Evolutionary conservation across 1,139 yeast species (phyloP).

Genomic region (Candida albicans): DNA sequence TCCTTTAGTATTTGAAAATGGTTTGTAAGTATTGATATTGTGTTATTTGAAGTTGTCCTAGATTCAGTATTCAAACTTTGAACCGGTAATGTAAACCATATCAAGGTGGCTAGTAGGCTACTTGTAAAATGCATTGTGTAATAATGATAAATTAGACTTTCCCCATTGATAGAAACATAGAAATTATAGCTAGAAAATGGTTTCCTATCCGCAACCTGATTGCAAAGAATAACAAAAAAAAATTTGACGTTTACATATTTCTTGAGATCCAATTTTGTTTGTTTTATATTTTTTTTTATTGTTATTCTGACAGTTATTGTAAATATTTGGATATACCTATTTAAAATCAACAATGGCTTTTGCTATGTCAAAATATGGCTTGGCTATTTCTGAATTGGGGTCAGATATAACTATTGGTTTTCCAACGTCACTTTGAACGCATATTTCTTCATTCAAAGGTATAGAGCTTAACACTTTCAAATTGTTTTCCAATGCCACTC

Average conservation of each 20-base stretch:
- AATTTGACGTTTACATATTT: too few relatives aligned
- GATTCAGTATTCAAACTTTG: neutral
- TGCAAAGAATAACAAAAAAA: too few relatives aligned
- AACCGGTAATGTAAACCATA: neutral
- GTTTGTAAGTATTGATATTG: slow-evolving; percentile 6
- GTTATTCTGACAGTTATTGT: slow-evolving; percentile 4
- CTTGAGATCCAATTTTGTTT: neutral
- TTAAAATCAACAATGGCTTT: slow-evolving; percentile 18
- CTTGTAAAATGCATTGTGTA: neutral
- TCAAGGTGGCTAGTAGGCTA: neutral
- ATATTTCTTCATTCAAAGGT: slow-evolving; percentile 66
- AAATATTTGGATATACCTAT: neutral
- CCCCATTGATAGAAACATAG: too few relatives aligned
- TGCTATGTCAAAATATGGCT: slow-evolving; percentile 50
- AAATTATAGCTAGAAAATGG: too few relatives aligned
- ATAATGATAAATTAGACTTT: neutral
- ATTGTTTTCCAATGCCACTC: slow-evolving; percentile 54
- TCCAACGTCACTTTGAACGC: slow-evolving; percentile 62
- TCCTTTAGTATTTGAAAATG: slow-evolving; percentile 10
- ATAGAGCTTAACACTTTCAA: slow-evolving; percentile 62
- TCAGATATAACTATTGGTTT: slow-evolving; percentile 58
- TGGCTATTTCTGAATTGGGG: slow-evolving; percentile 35
- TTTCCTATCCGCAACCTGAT: too few relatives aligned
- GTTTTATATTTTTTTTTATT: neutral
- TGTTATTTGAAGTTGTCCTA: neutral